Evolutionary conservation across 148 eudicot species (phyloP).

Genomic region (Agrostemma githago): DNA sequence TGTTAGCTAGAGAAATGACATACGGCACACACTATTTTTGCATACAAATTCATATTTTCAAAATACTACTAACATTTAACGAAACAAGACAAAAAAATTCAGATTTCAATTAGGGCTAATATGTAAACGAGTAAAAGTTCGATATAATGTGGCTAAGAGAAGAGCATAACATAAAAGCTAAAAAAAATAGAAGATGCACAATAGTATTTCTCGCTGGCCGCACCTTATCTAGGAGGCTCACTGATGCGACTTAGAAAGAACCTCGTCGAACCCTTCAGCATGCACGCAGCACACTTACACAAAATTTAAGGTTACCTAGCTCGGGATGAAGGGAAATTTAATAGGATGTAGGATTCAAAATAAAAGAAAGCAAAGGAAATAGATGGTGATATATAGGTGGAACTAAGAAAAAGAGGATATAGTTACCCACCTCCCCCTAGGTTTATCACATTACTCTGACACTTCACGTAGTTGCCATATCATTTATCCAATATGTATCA

Average conservation of each 20-base stretch:
- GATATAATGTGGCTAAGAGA: not conserved
- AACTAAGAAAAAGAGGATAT: not conserved
- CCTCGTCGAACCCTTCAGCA: not conserved
- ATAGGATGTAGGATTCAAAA: not conserved
- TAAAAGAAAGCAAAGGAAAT: not conserved
- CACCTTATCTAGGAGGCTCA: not conserved
- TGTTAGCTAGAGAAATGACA: constrained; percentile 5
- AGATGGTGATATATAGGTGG: not conserved
- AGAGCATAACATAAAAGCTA: not conserved
- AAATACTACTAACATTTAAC: too few relatives aligned
- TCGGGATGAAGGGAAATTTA: not conserved
- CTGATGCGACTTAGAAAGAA: not conserved
- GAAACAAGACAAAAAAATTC: not conserved
- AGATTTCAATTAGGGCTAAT: not conserved
- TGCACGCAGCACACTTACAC: not conserved
- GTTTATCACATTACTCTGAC: too few relatives aligned
- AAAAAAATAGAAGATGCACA: not conserved
- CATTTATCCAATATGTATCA: too few relatives aligned
- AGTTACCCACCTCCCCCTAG: not conserved
- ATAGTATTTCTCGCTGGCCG: not conserved
- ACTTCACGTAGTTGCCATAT: too few relatives aligned
- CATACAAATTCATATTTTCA: not conserved
- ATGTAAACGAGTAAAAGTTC: not conserved
- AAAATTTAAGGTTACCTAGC: not conserved
- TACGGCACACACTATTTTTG: too few relatives aligned